These are phyloP conservation scores for Chloris gayana DNA, from an alignment of 176 grass and related monocot genomes.

Conservation along the genomic window DNA sequence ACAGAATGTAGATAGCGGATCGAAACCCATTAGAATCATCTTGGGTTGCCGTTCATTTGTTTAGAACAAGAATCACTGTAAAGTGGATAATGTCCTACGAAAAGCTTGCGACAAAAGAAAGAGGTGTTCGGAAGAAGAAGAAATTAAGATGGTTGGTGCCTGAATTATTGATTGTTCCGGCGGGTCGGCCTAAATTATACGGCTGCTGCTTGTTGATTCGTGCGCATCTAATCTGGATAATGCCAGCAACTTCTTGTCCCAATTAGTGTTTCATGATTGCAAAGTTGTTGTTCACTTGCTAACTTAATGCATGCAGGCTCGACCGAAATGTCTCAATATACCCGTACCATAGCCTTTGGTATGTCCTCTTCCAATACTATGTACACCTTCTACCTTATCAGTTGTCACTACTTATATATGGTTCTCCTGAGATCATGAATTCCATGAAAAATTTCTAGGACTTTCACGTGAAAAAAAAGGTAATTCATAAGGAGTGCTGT, in stretches of 20 bases:
- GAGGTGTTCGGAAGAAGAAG: slow-evolving; percentile 18
- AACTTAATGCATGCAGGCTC: background rate
- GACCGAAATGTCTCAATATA: background rate
- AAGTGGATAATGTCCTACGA: slow-evolving; percentile 32
- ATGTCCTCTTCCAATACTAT: background rate
- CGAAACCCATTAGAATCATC: slow-evolving; percentile 16
- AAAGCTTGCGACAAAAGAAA: slow-evolving; percentile 23
- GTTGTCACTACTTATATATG: background rate
- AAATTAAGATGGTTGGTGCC: slow-evolving; percentile 40
- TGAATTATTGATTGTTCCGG: slow-evolving; percentile 48
- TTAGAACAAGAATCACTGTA: slow-evolving; percentile 9
- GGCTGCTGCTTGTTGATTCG: slow-evolving; percentile 27
- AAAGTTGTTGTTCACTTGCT: slow-evolving; percentile 15
- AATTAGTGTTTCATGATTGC: slow-evolving; percentile 37
- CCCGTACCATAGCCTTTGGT: background rate
- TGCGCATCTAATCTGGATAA: slow-evolving; percentile 46
- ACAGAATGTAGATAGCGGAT: slow-evolving; percentile 10
- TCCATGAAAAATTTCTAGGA: background rate
- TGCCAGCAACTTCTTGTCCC: slow-evolving; percentile 24
- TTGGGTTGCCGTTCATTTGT: slow-evolving; percentile 11
- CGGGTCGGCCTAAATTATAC: slow-evolving; percentile 9
- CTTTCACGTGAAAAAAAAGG: background rate
- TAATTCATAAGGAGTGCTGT: background rate
- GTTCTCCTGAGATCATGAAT: background rate
- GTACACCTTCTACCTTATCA: background rate